phyloP scores from a whole-genome alignment of 2,329 filamentous ascomycete genomes.

The Macrophomina tecta region DNA sequence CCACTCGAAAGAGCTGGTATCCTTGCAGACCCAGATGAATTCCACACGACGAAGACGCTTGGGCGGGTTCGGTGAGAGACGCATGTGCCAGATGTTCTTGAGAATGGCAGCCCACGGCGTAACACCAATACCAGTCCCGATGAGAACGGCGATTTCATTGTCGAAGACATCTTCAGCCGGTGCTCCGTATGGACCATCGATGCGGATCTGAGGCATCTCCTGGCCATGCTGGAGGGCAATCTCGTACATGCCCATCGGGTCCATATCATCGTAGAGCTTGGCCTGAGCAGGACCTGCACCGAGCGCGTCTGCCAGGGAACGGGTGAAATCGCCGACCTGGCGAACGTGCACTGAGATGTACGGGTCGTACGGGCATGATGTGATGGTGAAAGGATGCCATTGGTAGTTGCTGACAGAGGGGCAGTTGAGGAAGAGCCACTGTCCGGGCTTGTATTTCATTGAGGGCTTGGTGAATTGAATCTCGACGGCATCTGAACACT shows the following conservation, averaged over 20 bases:
- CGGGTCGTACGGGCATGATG: slow-evolving; percentile 93
- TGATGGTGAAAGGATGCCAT: slow-evolving; percentile 98
- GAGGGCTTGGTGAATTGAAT: slow-evolving; percentile 96
- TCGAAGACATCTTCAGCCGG: slow-evolving; percentile 97
- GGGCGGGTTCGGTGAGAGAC: slow-evolving; percentile 86
- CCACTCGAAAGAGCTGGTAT: slow-evolving; percentile 97
- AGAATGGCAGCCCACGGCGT: slow-evolving; percentile 86
- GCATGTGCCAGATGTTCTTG: slow-evolving; percentile 98
- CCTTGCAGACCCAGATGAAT: slow-evolving; percentile 98
- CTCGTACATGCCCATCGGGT: slow-evolving; percentile 97
- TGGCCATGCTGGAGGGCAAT: slow-evolving; percentile 93
- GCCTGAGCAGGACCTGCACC: slow-evolving; percentile 86
- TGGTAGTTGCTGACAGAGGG: slow-evolving; percentile 86
- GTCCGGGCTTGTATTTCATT: slow-evolving; percentile 97
- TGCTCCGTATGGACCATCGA: slow-evolving; percentile 95
- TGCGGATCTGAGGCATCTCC: slow-evolving; percentile 85
- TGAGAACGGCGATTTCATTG: slow-evolving; percentile 85
- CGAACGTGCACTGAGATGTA: slow-evolving; percentile 95
- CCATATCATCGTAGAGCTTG: slow-evolving; percentile 87
- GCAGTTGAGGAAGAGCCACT: slow-evolving; percentile 97
- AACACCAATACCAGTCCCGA: slow-evolving; percentile 86
- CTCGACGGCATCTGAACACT: slow-evolving; percentile 79
- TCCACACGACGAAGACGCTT: slow-evolving; percentile 90
- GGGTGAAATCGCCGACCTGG: slow-evolving; percentile 96
- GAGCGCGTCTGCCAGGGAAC: slow-evolving; percentile 91